Evolutionary conservation across 306 rosid genomes (phyloP).

Genomic region (Prunus kanzakura): DNA sequence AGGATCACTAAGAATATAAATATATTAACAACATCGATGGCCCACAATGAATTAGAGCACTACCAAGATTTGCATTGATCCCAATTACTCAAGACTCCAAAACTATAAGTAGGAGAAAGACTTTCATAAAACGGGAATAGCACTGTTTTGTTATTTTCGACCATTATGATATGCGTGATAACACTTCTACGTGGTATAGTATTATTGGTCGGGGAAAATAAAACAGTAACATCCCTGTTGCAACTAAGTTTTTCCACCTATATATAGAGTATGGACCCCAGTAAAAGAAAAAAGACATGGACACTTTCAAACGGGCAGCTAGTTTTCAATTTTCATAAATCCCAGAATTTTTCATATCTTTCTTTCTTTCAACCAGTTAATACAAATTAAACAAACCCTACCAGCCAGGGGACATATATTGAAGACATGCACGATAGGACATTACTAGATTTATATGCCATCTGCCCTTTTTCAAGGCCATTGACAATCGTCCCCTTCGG

Average conservation of each 20-base stretch:
- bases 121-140: not conserved
- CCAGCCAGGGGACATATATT: not conserved
- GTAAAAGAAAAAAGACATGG: too few species aligned
- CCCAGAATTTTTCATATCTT: not conserved
- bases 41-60: not conserved
- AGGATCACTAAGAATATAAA: not conserved
- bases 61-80: not conserved
- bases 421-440: slow-evolving; percentile 1
- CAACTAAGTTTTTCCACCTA: too few species aligned
- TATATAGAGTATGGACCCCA: too few species aligned
- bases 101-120: not conserved
- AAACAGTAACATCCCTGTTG: too few species aligned
- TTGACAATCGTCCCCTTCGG: not conserved
- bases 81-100: not conserved
- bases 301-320: too few species aligned
- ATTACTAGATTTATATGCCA: not conserved
- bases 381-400: not conserved
- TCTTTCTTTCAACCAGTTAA: not conserved
- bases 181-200: too few species aligned
- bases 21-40: not conserved
- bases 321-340: too few species aligned
- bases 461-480: slow-evolving; percentile 6
- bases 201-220: accelerated
- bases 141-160: too few species aligned
- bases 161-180: too few species aligned